Conservation (phyloP, 257 asterid genomes). For the Jasminum sambac region DNA sequence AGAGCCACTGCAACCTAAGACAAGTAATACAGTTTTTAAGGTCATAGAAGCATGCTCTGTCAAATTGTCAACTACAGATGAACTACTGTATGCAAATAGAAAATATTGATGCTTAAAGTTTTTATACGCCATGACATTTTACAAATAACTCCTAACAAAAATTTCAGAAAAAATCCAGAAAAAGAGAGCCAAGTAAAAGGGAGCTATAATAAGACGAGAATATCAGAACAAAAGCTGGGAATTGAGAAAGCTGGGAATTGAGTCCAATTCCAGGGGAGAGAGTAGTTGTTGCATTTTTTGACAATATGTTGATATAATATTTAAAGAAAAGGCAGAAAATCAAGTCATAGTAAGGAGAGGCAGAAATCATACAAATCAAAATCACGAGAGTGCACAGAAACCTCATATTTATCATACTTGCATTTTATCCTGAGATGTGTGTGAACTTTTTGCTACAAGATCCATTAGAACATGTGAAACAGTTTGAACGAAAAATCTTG, state of each 20-base stretch:
- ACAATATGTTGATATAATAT: neutral
- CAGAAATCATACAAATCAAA: neutral
- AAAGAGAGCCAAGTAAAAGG: neutral
- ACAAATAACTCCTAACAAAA: neutral
- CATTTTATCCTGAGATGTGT: neutral
- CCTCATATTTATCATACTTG: neutral
- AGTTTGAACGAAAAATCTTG: neutral
- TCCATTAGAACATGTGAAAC: neutral
- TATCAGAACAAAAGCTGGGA: neutral
- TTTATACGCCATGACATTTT: neutral
- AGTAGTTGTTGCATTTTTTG: neutral
- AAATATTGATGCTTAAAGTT: too few species aligned
- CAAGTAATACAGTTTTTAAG: conserved; percentile 10
- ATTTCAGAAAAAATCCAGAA: neutral
- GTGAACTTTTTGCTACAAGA: neutral
- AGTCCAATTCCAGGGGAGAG: neutral
- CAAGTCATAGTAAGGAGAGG: neutral
- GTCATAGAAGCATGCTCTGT: neutral
- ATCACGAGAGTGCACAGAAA: neutral
- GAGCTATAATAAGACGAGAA: neutral
- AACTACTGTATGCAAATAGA: too few species aligned
- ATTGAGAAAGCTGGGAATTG: neutral
- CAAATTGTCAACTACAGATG: neutral
- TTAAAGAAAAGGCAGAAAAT: neutral
- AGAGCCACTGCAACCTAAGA: conserved; percentile 81